phyloP scores from a whole-genome alignment of 495 filamentous ascomycete genomes.

The Clavariopsis aquatica region DNA sequence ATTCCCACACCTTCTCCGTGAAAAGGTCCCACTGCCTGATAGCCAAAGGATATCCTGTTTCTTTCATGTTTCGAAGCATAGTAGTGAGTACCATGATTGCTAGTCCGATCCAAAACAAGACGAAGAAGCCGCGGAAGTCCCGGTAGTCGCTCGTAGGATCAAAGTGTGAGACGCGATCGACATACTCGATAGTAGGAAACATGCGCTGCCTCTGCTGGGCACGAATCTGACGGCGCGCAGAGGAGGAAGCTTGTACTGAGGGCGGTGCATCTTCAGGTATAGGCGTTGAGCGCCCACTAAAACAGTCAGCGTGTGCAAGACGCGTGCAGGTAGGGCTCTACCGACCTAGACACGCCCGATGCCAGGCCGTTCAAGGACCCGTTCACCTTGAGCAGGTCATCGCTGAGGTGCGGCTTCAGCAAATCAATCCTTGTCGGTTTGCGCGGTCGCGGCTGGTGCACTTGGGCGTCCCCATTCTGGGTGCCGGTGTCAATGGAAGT shows the following conservation, averaged over 20 bases:
- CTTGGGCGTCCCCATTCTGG: conserved; percentile 20
- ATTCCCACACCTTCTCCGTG: conserved; percentile 80
- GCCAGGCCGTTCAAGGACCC: conserved; percentile 13
- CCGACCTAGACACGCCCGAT: conserved; percentile 35
- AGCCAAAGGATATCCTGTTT: conserved; percentile 82
- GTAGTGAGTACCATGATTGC: conserved; percentile 96
- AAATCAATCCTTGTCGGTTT: conserved; percentile 29
- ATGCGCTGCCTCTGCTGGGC: conserved; percentile 78
- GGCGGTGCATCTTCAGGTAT: conserved; percentile 88
- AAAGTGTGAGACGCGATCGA: conserved; percentile 92
- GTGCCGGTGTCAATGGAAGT: conserved; percentile 23
- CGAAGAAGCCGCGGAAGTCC: conserved; percentile 96
- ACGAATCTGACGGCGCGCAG: conserved; percentile 79
- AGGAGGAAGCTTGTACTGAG: conserved; percentile 80
- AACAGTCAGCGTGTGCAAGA: conserved; percentile 10
- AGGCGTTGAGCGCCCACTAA: conserved; percentile 87
- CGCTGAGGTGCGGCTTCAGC: conserved; percentile 22
- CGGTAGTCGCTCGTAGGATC: conserved; percentile 88
- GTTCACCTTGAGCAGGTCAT: conserved; percentile 15
- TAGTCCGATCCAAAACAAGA: conserved; percentile 94
- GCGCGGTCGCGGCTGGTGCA: conserved; percentile 31
- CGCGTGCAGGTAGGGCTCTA: background rate
- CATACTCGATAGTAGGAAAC: conserved; percentile 94
- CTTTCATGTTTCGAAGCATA: conserved; percentile 86
- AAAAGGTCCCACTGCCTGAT: conserved; percentile 85